Base-by-base conservation (phyloP, 352 stramenopile species). In the Phytophthora fragariae region DNA sequence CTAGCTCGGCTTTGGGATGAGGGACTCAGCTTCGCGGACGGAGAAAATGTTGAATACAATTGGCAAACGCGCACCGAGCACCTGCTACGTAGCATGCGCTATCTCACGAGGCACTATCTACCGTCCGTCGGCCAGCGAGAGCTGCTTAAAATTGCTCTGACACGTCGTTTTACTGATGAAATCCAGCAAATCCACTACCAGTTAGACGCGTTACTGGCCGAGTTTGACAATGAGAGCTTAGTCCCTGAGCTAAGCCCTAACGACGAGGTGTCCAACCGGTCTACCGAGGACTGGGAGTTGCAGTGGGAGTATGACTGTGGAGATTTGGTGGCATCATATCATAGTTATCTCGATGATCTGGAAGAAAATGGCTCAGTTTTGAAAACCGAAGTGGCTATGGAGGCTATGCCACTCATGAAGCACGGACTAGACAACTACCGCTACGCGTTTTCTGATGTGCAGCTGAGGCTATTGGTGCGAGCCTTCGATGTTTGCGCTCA, bases 1-100 rank as follows among this genome's bases (percentile, higher is more conserved):
- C 49, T 81, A 44, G 60, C 52, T 46, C 61, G 70, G 2, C 56
- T 78, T 5, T 81, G 74, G 74, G 70, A 81, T 54, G 70, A 78
- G 4, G 70, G 65, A 1, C 62, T 77, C 31, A 64, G 31, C 41
- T 68, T 73, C 54, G 58, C 58, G 10, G 70, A 65, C 5, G 70
- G 65, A 33, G 70, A 64, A 12, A 70, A 59, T 24, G 57, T 33
- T 15, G 70, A 81, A 12, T 67, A 62, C 21, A 76, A 71, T 49
- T 81, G 74, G 74, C 65, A 78, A 67, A 81, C 74, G 14, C 65
- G 74, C 12, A 81, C 74, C 11, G 74, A 81, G 37, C 54, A 78
- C 29, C 64, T 81, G 27, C 24, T 81, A 11, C 74, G 71, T n/a
- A 81, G 70, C 55, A 65, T 81, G 41, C 70, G 74, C 0, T 70